Conservation (phyloP, 768 basidiomycete species). For the Dendrothele bispora region DNA sequence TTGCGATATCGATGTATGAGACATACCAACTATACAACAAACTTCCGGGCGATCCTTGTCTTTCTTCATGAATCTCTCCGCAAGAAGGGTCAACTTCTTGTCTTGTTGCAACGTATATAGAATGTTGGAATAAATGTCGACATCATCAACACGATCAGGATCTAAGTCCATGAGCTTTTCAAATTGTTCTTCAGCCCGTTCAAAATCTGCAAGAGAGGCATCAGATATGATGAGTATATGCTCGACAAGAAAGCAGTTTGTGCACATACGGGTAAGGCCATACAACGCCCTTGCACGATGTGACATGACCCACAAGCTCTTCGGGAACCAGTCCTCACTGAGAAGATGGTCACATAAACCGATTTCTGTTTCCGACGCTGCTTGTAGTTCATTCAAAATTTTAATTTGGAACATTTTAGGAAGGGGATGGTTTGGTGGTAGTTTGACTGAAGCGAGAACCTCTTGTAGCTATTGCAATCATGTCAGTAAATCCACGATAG, state of each 20-base stretch:
- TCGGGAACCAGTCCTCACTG: slow-evolving; percentile 52
- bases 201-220: slow-evolving; percentile 29
- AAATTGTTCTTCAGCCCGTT: slow-evolving; percentile 6
- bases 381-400: slow-evolving; percentile 66
- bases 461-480: slow-evolving; percentile 42
- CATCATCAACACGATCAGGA: slow-evolving; percentile 72
- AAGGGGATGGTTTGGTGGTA: slow-evolving; percentile 50
- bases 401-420: slow-evolving; percentile 68
- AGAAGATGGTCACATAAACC: slow-evolving; percentile 60
- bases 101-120: slow-evolving; percentile 75
- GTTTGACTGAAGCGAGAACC: slow-evolving; percentile 43
- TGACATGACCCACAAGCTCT: slow-evolving; percentile 64
- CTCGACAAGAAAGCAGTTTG: slow-evolving; percentile 20
- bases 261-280: slow-evolving; percentile 37
- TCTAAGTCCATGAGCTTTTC: slow-evolving; percentile 42
- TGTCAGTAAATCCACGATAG: slow-evolving; percentile 7
- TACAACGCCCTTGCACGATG: slow-evolving; percentile 68
- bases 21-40: slow-evolving; percentile 71
- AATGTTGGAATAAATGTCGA: slow-evolving; percentile 80
- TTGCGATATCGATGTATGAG: slow-evolving; percentile 14
- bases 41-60: slow-evolving; percentile 77
- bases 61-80: slow-evolving; percentile 66
- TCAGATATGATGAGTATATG: not conserved
- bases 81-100: slow-evolving; percentile 66
- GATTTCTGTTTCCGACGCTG: slow-evolving; percentile 60